phyloP scores from a whole-genome alignment of 2,329 filamentous ascomycete genomes.

The Scolecobasidium constrictum region DNA sequence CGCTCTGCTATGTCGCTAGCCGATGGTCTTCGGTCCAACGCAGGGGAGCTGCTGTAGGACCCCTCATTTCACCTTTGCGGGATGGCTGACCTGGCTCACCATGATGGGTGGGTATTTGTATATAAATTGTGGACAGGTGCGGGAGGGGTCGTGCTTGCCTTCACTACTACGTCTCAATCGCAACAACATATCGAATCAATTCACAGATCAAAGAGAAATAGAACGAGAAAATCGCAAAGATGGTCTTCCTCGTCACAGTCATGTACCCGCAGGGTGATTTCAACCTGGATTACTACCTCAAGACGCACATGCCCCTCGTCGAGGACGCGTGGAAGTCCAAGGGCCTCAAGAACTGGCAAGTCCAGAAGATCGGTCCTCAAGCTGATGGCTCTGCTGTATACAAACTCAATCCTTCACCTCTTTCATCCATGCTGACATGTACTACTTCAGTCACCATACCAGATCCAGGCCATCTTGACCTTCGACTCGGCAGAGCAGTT shows the following conservation, averaged over 20 bases:
- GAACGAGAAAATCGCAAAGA: too few relatives aligned
- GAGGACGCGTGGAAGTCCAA: neutral
- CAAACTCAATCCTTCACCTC: neutral
- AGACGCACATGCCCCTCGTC: conserved; percentile 7
- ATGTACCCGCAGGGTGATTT: neutral
- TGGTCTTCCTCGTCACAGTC: neutral
- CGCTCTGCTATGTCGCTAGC: too few relatives aligned
- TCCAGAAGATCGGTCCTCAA: conserved; percentile 2
- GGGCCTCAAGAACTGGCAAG: neutral
- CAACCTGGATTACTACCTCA: conserved; percentile 4
- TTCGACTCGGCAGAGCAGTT: conserved; percentile 6
- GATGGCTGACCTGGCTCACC: too few relatives aligned
- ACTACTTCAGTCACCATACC: conserved; percentile 1
- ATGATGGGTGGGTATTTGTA: too few relatives aligned
- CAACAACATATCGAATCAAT: too few relatives aligned
- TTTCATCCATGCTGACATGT: neutral
- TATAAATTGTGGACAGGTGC: too few relatives aligned
- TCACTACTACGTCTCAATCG: too few relatives aligned
- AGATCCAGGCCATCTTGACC: conserved; percentile 3
- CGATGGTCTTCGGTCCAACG: too few relatives aligned
- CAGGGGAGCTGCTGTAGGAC: too few relatives aligned
- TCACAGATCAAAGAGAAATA: too few relatives aligned
- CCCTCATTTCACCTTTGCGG: too few relatives aligned
- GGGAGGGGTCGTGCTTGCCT: too few relatives aligned
- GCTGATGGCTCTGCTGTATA: neutral